Evolutionary conservation across 768 basidiomycete species (phyloP).

Genomic region (Crassisporium funariophilum): DNA sequence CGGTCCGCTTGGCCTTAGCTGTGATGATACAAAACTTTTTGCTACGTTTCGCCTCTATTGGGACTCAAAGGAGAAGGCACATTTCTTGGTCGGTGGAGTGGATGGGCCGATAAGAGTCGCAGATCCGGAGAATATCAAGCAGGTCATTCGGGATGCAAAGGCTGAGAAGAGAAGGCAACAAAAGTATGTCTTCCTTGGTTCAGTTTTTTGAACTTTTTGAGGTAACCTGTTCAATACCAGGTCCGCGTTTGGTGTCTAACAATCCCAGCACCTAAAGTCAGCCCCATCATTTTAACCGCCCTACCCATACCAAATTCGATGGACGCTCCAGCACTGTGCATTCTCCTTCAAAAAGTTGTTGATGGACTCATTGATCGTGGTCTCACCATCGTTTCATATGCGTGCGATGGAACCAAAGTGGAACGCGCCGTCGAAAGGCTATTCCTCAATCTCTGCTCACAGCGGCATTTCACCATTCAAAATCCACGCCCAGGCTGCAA

Average conservation of each 20-base stretch:
- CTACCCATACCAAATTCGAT: slow-evolving; percentile 26
- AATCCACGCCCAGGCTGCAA: slow-evolving; percentile 1
- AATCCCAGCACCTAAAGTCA: slow-evolving; percentile 32
- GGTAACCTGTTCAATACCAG: slow-evolving; percentile 18
- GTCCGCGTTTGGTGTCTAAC: slow-evolving; percentile 34
- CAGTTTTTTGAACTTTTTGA: background rate
- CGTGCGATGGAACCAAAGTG: slow-evolving; percentile 35
- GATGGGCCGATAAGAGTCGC: slow-evolving; percentile 23
- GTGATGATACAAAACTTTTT: slow-evolving; percentile 40
- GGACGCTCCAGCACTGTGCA: slow-evolving; percentile 19
- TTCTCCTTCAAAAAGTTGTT: slow-evolving; percentile 15
- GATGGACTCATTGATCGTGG: slow-evolving; percentile 22
- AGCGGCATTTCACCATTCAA: slow-evolving; percentile 1
- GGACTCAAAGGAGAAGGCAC: slow-evolving; percentile 15
- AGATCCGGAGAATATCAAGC: slow-evolving; percentile 19
- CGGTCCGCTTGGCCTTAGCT: slow-evolving; percentile 29
- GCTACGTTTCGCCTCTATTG: slow-evolving; percentile 24
- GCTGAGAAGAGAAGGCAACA: slow-evolving; percentile 16
- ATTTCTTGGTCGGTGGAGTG: slow-evolving; percentile 26
- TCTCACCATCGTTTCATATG: slow-evolving; percentile 32
- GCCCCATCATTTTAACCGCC: slow-evolving; percentile 37
- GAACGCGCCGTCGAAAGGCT: slow-evolving; percentile 29
- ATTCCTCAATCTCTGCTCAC: slow-evolving; percentile 7
- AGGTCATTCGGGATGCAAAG: slow-evolving; percentile 7
- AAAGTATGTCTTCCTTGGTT: slow-evolving; percentile 7